phyloP scores from a whole-genome alignment of 805 yeast species.

The Monosporozyma siamensis region DNA sequence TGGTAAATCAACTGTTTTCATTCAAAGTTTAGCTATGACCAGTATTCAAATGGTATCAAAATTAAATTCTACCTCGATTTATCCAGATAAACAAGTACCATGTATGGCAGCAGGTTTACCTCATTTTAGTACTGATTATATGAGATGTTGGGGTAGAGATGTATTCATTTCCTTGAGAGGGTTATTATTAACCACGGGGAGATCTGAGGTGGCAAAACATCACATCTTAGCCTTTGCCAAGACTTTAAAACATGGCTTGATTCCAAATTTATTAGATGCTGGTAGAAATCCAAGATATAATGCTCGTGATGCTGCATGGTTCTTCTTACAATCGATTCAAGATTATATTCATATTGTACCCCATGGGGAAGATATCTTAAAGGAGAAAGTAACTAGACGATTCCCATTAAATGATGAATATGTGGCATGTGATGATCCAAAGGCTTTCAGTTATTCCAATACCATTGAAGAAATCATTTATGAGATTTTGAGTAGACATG shows the following conservation, averaged over 20 bases:
- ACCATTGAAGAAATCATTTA: conserved; percentile 68
- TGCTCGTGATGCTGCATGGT: conserved; percentile 97
- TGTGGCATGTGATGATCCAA: conserved; percentile 55
- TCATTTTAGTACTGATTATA: conserved; percentile 79
- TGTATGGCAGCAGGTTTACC: conserved; percentile 95
- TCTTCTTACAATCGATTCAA: conserved; percentile 80
- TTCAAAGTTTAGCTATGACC: conserved; percentile 68
- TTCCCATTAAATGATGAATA: conserved; percentile 84
- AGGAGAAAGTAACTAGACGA: conserved; percentile 68
- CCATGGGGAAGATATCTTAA: conserved; percentile 53
- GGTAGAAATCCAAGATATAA: conserved; percentile 91
- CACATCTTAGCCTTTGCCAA: conserved; percentile 85
- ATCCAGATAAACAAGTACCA: conserved; percentile 53
- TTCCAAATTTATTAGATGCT: conserved; percentile 86
- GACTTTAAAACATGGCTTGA: conserved; percentile 88
- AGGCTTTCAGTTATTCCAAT: conserved; percentile 65
- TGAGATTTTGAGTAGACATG: conserved; percentile 83
- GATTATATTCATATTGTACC: conserved; percentile 67
- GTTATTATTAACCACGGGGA: conserved; percentile 62
- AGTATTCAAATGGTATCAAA: conserved; percentile 81
- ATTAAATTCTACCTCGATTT: conserved; percentile 64
- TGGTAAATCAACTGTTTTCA: conserved; percentile 57
- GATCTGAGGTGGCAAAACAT: conserved; percentile 66
- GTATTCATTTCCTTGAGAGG: conserved; percentile 86
- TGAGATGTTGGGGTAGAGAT: conserved; percentile 99